Base-by-base conservation (phyloP, 257 asterid species). In the Marsdenia floribunda region DNA sequence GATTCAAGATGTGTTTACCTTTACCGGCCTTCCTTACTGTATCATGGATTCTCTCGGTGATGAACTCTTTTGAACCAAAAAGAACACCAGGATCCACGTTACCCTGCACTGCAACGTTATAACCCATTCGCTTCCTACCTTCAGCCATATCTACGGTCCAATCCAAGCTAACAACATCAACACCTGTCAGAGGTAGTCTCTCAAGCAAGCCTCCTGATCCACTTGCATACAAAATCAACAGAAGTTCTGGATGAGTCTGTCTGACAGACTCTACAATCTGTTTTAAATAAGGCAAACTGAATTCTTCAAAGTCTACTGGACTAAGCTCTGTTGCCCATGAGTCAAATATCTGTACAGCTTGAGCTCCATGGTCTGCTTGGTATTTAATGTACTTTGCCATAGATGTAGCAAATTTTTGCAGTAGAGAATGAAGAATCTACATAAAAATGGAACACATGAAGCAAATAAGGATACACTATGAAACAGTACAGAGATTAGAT, bases 71-170 rank as follows among this genome's bases (percentile, higher is more conserved):
- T 3, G 99, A 92, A 26, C 99, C 98, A 76, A 94, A 94, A 33
- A 94, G 98, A 37, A 94, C 99, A 26, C 99, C 99, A 0, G 99
- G 98, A 75, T 94, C 99, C 73, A 94, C 90, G 6, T 94, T 92
- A 8, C 99, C 98, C 80, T 94, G 99, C 73, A 94, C 90, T 6
- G 98, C 98, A 73, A 94, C 93, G 60, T 92, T 50, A 8, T 90
- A 75, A 18, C 99, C 96, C 67, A 94, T 80, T 50, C 98, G 85
- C n/a, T 85, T 82, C 80, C 99, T 87, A 14, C 99, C 98, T 35
- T 92, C 98, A 11, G 97, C 97, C 93, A 94, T 94, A 79, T 94
- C 99, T 4, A 92, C 99, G 0, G 98, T 95, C 99, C 99, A 95
- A 61, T 95, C 99, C 90, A 95, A 81, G 90, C 99, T 95, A 46